Evolutionary conservation across 306 rosid species (phyloP).

Genomic region (Abrus precatorius): DNA sequence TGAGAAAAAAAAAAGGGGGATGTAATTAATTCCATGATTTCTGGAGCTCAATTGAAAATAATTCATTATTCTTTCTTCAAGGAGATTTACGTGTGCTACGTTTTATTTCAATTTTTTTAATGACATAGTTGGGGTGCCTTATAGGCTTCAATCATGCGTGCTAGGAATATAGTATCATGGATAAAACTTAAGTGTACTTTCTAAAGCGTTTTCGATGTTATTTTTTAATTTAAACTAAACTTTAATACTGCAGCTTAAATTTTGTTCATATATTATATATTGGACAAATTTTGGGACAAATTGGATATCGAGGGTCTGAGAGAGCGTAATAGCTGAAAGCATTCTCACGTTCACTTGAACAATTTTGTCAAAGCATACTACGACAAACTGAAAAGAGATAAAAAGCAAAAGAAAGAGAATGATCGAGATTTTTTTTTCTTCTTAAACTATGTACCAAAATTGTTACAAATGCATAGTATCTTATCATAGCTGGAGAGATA

Average conservation of each 20-base stretch:
- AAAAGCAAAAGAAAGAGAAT: constrained; percentile 33
- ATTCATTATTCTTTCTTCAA: constrained; percentile 20
- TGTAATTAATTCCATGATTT: constrained; percentile 45
- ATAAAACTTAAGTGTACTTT: no score
- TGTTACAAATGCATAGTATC: not conserved
- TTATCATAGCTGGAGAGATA: not conserved
- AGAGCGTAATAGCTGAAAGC: not conserved
- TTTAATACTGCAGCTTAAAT: no score
- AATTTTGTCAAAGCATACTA: constrained; percentile 42
- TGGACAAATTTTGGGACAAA: constrained; percentile 3
- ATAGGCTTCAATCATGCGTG: not conserved
- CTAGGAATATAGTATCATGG: not conserved
- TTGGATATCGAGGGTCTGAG: not conserved
- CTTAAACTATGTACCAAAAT: not conserved
- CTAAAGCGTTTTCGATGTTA: no score
- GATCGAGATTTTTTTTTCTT: not conserved
- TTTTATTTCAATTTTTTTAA: not conserved
- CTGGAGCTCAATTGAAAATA: constrained; percentile 10
- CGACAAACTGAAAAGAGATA: constrained; percentile 45
- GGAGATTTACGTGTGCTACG: not conserved
- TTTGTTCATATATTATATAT: no score
- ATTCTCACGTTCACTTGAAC: constrained; percentile 30
- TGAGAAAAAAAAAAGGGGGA: not conserved
- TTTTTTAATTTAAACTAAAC: no score
- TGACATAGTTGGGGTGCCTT: no score